phyloP scores from a whole-genome alignment of 2,329 filamentous ascomycete species.

The Dendrostoma leiphaemia region DNA sequence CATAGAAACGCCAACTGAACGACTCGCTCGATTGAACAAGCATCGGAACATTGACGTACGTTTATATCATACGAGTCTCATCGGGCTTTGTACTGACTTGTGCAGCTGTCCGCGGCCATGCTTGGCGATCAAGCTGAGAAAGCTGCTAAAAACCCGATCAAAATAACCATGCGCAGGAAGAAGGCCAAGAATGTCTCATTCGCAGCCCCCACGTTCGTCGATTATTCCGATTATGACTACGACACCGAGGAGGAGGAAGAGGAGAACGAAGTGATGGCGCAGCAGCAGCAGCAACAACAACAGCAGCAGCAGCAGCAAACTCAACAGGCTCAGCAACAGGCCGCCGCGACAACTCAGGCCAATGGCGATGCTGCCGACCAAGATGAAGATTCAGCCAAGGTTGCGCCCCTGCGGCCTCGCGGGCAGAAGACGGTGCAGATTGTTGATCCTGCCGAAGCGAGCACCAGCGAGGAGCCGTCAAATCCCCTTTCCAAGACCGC shows the following conservation, averaged over 20 bases:
- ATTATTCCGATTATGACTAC: constrained; percentile 59
- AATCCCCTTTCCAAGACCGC: constrained; percentile 15
- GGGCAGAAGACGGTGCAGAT: constrained; percentile 37
- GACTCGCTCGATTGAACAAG: constrained; percentile 91
- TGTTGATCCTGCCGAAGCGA: constrained; percentile 30
- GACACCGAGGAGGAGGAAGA: constrained; percentile 63
- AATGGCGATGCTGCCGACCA: constrained; percentile 33
- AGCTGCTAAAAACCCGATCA: constrained; percentile 76
- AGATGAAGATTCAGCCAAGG: constrained; percentile 50
- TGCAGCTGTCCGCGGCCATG: constrained; percentile 60
- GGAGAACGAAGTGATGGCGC: constrained; percentile 34
- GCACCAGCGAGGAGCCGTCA: constrained; percentile 35
- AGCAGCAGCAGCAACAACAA: constrained; percentile 30
- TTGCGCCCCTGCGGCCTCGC: constrained; percentile 54
- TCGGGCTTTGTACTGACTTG: constrained; percentile 25
- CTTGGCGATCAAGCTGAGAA: constrained; percentile 69
- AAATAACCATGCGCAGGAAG: constrained; percentile 76
- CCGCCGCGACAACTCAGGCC: constrained; percentile 25
- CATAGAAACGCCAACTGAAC: constrained; percentile 95
- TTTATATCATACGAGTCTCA: constrained; percentile 5
- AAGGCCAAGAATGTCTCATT: constrained; percentile 88
- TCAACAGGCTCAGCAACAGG: constrained; percentile 25
- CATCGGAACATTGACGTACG: constrained; percentile 96
- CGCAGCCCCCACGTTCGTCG: constrained; percentile 78
- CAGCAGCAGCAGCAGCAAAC: constrained; percentile 27